A percentile compares a stretch with the other conserved stretches of the same genome.
Evolutionary conservation across 108 stramenopile species (phyloP).

Genomic region (Schizochytrium sp.): DNA sequence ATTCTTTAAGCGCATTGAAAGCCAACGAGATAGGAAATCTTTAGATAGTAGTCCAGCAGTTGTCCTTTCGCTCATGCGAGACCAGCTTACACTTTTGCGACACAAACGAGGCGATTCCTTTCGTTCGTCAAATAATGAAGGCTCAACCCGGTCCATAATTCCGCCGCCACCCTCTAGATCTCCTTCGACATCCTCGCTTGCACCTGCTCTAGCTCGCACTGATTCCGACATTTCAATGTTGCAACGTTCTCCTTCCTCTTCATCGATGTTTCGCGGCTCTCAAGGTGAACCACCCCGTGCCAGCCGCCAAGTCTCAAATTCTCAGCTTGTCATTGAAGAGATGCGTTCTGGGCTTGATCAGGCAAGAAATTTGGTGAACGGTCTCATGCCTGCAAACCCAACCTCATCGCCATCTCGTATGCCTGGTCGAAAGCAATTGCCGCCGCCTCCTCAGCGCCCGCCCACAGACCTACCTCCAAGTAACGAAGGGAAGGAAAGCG

Average conservation of each 20-base stretch:
- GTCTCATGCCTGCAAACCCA: neutral
- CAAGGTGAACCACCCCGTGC: neutral
- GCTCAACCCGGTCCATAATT: neutral
- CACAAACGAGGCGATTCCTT: neutral
- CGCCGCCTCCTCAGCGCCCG: constrained; percentile 20
- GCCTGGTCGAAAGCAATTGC: neutral
- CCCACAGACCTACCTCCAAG: neutral
- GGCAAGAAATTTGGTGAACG: neutral
- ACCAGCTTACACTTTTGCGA: constrained; percentile 5
- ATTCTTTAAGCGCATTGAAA: constrained; percentile 39
- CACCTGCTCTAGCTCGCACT: neutral
- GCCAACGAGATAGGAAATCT: neutral
- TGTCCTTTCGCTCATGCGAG: constrained; percentile 38
- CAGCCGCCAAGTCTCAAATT: neutral
- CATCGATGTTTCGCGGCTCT: neutral
- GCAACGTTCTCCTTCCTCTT: neutral
- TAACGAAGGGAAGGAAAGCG: neutral
- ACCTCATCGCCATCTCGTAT: neutral
- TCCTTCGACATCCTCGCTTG: neutral
- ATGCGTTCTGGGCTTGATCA: constrained; percentile 3
- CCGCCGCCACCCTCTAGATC: constrained; percentile 42
- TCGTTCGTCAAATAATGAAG: neutral
- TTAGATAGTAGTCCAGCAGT: neutral
- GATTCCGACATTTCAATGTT: neutral
- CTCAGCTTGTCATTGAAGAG: neutral